Conservation (phyloP, 345 rosid genomes). For the Nasturtium officinale region DNA sequence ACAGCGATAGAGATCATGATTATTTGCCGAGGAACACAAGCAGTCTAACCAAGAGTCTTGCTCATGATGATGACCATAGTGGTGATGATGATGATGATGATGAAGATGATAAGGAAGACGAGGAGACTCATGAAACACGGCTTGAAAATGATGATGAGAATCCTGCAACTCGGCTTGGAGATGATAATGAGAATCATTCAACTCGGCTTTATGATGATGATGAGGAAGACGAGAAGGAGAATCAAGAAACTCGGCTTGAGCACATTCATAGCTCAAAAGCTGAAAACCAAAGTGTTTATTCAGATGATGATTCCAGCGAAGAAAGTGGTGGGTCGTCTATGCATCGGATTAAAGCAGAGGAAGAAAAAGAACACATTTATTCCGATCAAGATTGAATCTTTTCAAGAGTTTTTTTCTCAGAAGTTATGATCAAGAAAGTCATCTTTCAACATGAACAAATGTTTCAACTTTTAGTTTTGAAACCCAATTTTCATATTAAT, state of each 20-base stretch:
- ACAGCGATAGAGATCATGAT: constrained; percentile 19
- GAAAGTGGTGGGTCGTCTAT: constrained; percentile 22
- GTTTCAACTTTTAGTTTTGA: constrained; percentile 16
- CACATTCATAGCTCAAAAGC: constrained; percentile 37
- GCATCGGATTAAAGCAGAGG: constrained; percentile 18
- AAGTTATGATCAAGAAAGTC: constrained; percentile 17
- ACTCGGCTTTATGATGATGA: constrained; percentile 13
- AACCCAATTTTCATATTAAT: constrained; percentile 23
- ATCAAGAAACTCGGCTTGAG: constrained; percentile 31
- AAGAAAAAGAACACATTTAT: constrained; percentile 29
- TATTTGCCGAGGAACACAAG: constrained; percentile 22
- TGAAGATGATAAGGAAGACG: background rate
- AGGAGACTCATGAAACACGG: constrained; percentile 15
- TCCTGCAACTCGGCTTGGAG: constrained; percentile 18
- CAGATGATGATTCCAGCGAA: constrained; percentile 32
- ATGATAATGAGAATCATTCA: background rate
- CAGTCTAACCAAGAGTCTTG: constrained; percentile 22
- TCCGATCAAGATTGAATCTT: constrained; percentile 29
- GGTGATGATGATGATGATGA: background rate
- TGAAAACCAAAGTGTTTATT: constrained; percentile 25
- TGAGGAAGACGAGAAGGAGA: background rate
- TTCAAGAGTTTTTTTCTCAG: constrained; percentile 1
- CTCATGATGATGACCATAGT: constrained; percentile 9
- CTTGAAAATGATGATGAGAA: background rate
- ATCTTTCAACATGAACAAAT: constrained; percentile 8